Percentiles rank a stretch among this genome's conserved stretches.
Evolutionary conservation across 1,139 yeast species (phyloP).

Genomic region (Komagataea norvegica): DNA sequence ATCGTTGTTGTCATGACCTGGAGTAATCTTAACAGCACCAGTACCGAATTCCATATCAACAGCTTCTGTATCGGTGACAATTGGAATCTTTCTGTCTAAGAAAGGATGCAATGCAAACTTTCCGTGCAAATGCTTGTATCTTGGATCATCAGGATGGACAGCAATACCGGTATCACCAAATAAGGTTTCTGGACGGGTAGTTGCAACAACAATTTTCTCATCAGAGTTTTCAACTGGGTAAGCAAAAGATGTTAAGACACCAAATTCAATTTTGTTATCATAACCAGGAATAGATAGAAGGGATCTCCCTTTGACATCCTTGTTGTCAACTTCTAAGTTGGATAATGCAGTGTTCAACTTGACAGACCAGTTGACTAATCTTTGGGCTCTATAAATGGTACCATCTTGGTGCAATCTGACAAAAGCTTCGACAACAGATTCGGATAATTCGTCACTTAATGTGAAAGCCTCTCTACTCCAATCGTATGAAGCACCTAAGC

Average conservation of each 20-base stretch:
- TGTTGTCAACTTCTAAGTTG: conserved; percentile 92
- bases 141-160: conserved; percentile 89
- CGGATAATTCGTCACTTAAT: conserved; percentile 69
- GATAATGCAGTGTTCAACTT: conserved; percentile 93
- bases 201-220: conserved; percentile 87
- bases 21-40: conserved; percentile 98
- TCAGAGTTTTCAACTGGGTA: conserved; percentile 86
- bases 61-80: conserved; percentile 84
- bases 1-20: conserved; percentile 98
- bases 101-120: conserved; percentile 89
- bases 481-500: conserved; percentile 94
- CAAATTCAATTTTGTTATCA: conserved; percentile 87
- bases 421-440: conserved; percentile 87
- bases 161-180: conserved; percentile 98
- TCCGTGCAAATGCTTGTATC: conserved; percentile 94
- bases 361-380: conserved; percentile 96
- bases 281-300: conserved; percentile 83
- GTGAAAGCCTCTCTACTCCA: conserved; percentile 96
- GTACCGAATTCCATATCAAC: conserved; percentile 99
- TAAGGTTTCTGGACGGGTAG: conserved; percentile 97
- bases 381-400: conserved; percentile 86
- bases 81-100: conserved; percentile 79
- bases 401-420: conserved; percentile 92
- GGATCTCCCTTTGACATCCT: conserved; percentile 80
- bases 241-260: conserved; percentile 91